Conservation (phyloP, 1,139 yeast species). For the Yamadazyma songkhlaensis region DNA sequence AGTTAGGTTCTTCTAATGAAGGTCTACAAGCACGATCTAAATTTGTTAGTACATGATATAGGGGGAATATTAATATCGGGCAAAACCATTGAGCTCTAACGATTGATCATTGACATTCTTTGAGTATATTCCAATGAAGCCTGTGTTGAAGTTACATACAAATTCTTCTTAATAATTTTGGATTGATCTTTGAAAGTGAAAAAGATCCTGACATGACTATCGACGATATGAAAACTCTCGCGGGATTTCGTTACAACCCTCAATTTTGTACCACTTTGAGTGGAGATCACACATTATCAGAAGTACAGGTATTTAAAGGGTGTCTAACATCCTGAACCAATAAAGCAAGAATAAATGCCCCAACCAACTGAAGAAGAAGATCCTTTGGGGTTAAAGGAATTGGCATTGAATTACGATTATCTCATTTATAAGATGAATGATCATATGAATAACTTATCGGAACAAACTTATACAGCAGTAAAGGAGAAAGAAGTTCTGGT, state of each 20-base stretch:
- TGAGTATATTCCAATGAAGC: background rate
- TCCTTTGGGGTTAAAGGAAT: constrained; percentile 58
- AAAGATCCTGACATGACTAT: constrained; percentile 23
- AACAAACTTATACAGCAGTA: constrained; percentile 32
- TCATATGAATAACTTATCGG: constrained; percentile 40
- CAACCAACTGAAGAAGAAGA: constrained; percentile 25
- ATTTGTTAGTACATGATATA: constrained; percentile 15
- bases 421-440: constrained; percentile 59
- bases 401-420: constrained; percentile 63
- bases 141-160: constrained; percentile 36
- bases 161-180: constrained; percentile 61
- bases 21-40: constrained; percentile 87
- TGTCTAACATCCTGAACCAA: too few species aligned
- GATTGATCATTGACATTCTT: background rate
- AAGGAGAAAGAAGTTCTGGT: constrained; percentile 25
- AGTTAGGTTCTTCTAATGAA: constrained; percentile 80
- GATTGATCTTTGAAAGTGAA: constrained; percentile 50
- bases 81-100: background rate
- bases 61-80: background rate
- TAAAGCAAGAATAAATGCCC: background rate
- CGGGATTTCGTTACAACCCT: background rate
- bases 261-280: too few species aligned
- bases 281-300: too few species aligned
- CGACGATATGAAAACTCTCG: background rate
- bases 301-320: too few species aligned